Evolutionary conservation across 805 yeast species (phyloP).

Genomic region (Candida cerambycidarum): DNA sequence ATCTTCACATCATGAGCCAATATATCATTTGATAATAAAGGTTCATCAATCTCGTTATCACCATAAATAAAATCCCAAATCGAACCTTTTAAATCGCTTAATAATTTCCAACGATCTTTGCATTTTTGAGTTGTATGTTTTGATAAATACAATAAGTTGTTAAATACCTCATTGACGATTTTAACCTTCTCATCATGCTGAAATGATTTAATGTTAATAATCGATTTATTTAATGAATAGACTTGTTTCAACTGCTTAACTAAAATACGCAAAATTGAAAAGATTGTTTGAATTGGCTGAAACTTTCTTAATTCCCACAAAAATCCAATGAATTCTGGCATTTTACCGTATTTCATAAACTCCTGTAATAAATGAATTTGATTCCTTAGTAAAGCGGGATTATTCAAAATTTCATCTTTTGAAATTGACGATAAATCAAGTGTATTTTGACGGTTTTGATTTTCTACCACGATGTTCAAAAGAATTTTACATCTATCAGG

Average conservation of each 20-base stretch:
- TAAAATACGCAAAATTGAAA: constrained; percentile 9
- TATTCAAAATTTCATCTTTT: constrained; percentile 1
- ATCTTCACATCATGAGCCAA: not conserved
- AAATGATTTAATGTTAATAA: constrained; percentile 1
- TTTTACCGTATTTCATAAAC: constrained; percentile 7
- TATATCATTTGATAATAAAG: not conserved
- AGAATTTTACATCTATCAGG: constrained; percentile 14
- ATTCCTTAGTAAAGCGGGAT: not conserved
- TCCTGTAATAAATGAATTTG: constrained; percentile 10
- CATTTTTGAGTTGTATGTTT: constrained; percentile 24
- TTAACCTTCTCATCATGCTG: constrained; percentile 13
- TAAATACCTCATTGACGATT: constrained; percentile 16
- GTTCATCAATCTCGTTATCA: not conserved
- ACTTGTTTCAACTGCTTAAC: constrained; percentile 8
- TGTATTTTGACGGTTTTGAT: not conserved
- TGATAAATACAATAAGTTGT: constrained; percentile 21
- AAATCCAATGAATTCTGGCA: constrained; percentile 8
- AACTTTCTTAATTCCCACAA: constrained; percentile 14
- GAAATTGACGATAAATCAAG: constrained; percentile 6
- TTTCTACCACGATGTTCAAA: constrained; percentile 4
- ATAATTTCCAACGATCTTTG: constrained; percentile 23
- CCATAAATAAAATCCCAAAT: constrained; percentile 20
- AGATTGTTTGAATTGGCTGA: constrained; percentile 15
- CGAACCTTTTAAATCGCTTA: constrained; percentile 19
- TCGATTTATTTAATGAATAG: constrained; percentile 1